Evolutionary conservation across 2,329 filamentous ascomycete genomes (phyloP).

Genomic region (Colletotrichum sp.): DNA sequence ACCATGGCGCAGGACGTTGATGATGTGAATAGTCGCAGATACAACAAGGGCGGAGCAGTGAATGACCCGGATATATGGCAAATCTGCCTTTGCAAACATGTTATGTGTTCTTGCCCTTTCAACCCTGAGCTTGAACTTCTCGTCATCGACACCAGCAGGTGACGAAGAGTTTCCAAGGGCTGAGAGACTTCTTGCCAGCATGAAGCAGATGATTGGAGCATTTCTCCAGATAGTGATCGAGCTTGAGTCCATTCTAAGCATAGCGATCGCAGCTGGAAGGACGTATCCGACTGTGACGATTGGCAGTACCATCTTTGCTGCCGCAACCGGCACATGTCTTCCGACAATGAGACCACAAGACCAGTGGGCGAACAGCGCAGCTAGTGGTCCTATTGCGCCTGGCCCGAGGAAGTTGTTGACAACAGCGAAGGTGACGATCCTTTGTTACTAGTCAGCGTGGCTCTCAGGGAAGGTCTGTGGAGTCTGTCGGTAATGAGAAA

Average conservation of each 20-base stretch:
- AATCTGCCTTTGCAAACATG: background rate
- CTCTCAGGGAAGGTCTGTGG: accelerated
- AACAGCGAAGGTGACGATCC: background rate
- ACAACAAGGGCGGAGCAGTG: accelerated
- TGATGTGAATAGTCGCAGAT: accelerated
- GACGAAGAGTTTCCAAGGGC: background rate
- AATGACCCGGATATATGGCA: background rate
- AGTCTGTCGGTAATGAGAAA: accelerated
- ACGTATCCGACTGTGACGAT: background rate
- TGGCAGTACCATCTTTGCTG: background rate
- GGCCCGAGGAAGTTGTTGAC: background rate
- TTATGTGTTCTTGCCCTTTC: accelerated
- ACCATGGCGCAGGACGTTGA: background rate
- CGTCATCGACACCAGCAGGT: background rate
- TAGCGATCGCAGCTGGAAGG: accelerated
- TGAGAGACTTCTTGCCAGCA: background rate
- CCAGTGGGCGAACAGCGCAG: background rate
- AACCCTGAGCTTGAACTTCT: background rate
- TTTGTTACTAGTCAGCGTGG: background rate
- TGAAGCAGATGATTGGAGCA: background rate
- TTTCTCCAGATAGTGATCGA: background rate
- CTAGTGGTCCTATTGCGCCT: accelerated
- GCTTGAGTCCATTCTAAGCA: accelerated
- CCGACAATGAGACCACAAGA: background rate
- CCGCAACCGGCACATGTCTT: background rate